Evolutionary conservation across 768 basidiomycete genomes (phyloP).

Genomic region (Hemileccinum impolitum): DNA sequence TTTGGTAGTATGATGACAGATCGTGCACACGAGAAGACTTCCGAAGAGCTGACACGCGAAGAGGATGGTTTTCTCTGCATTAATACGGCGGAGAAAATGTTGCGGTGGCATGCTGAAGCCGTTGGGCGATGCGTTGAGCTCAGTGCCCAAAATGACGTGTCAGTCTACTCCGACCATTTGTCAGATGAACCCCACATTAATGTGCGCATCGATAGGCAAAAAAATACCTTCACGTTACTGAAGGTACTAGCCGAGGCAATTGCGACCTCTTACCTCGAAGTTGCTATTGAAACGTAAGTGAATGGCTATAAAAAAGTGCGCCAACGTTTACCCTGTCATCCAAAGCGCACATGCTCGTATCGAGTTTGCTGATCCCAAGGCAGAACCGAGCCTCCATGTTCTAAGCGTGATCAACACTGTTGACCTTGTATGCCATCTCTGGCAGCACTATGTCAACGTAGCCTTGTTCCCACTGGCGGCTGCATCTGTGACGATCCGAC

Average conservation of each 20-base stretch:
- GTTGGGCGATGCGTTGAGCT: slow-evolving; percentile 93
- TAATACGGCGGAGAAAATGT: slow-evolving; percentile 80
- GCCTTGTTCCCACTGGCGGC: slow-evolving; percentile 86
- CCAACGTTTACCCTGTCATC: slow-evolving; percentile 2
- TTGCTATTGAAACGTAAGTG: slow-evolving; percentile 86
- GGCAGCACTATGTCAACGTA: slow-evolving; percentile 94
- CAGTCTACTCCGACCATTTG: slow-evolving; percentile 30
- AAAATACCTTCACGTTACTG: slow-evolving; percentile 81
- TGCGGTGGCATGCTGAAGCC: slow-evolving; percentile 98
- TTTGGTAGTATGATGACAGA: slow-evolving; percentile 76
- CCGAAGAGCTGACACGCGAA: slow-evolving; percentile 70
- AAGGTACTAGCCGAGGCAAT: slow-evolving; percentile 86
- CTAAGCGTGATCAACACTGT: slow-evolving; percentile 63
- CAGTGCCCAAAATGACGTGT: slow-evolving; percentile 81
- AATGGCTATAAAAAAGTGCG: background rate
- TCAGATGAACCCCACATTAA: background rate
- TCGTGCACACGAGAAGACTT: slow-evolving; percentile 45
- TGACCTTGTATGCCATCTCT: slow-evolving; percentile 90
- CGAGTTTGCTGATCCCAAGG: slow-evolving; percentile 69
- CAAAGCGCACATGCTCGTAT: slow-evolving; percentile 66
- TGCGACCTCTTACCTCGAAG: slow-evolving; percentile 79
- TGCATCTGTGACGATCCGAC: slow-evolving; percentile 79
- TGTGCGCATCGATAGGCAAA: slow-evolving; percentile 54
- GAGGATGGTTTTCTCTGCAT: slow-evolving; percentile 81
- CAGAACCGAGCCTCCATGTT: slow-evolving; percentile 74